A percentile compares a stretch with the other conserved stretches of the same genome.
phyloP scores from a whole-genome alignment of 345 rosid genomes.

The Erysimum cheiranthoides region DNA sequence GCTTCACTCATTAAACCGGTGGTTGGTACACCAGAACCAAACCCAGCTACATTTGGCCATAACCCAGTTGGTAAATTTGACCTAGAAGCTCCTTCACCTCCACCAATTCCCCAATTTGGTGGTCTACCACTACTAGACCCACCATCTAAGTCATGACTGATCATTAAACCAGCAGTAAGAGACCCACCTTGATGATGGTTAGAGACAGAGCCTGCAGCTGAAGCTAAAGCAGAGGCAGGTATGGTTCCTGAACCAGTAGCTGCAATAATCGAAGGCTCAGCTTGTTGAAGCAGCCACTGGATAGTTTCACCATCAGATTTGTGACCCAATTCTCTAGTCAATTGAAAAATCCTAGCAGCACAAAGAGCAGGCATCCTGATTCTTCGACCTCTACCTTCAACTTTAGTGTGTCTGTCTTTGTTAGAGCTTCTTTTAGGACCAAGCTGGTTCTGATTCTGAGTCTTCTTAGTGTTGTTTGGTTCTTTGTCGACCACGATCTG shows the following conservation, averaged over 20 bases:
- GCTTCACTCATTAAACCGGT: constrained; percentile 61
- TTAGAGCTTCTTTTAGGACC: constrained; percentile 91
- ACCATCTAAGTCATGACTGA: constrained; percentile 64
- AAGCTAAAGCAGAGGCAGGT: constrained; percentile 90
- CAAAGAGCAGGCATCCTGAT: constrained; percentile 99
- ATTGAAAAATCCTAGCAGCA: constrained; percentile 95
- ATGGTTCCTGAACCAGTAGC: constrained; percentile 94
- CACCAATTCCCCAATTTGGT: constrained; percentile 67
- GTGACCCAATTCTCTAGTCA: constrained; percentile 96
- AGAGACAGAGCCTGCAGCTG: constrained; percentile 67
- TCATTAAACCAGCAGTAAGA: constrained; percentile 72
- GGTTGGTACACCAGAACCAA: constrained; percentile 54
- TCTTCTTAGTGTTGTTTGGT: constrained; percentile 58
- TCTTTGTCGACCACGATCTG: constrained; percentile 78
- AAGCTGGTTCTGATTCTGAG: constrained; percentile 47
- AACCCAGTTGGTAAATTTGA: constrained; percentile 65
- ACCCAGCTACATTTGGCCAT: constrained; percentile 80
- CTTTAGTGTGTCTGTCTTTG: constrained; percentile 95
- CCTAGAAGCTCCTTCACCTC: constrained; percentile 64
- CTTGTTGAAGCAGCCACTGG: constrained; percentile 95
- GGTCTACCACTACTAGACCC: constrained; percentile 60
- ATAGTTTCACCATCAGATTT: constrained; percentile 98
- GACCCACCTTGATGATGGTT: constrained; percentile 60
- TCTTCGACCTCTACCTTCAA: constrained; percentile 92
- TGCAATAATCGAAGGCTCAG: constrained; percentile 91